Base-by-base conservation (phyloP, 352 stramenopile species). In the Globisporangium okanoganense region DNA sequence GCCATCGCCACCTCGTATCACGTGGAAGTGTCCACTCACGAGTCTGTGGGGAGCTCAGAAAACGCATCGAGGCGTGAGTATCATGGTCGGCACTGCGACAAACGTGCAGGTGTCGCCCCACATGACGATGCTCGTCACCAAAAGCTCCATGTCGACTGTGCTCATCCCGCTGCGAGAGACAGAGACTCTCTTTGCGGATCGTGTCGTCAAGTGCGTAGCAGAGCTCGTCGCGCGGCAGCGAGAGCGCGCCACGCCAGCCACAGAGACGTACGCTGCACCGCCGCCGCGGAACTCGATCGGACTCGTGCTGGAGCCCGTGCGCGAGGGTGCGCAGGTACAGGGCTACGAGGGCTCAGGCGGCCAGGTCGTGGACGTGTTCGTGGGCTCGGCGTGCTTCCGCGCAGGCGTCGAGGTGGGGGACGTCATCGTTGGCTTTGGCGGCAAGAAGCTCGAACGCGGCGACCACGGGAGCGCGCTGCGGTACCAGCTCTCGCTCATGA, bases 401-500 rank as follows among this genome's bases (percentile, higher is more conserved):
- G 76, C 76, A 8, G 76, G 76, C 1, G 60, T 86, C 2, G 63
- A 83, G 50, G 74, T 83, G 1, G 74, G 74, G 18, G 76, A 86
- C 52, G 47, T 86, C 22, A 72, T 86, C 24, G 70, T 86, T 3
- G 76, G 76, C 29, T 86, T 83, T 55, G 70, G 67, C 8, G 66
- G 70, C 38, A 71, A 82, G 43, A 76, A 71, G 48, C 65, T 86
- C 18, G 73, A 83, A 55, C 52, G 63, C 0, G 76, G 74, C 0
- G 76, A 86, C 44, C 76, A 85, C 52, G 76, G 76, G 33, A 85
- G 73, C 45, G 66, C 66, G 14, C 58, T 86, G 27, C 69, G 76
- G n/a, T 75, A 67, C n/a, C 72, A 80, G 33, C 64, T 86, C 33
- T 86, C 76, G 31, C 68, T 76, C 43, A 86, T 86, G 76, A 65